phyloP scores from a whole-genome alignment of 768 basidiomycete genomes.

The Pholiota conissans region DNA sequence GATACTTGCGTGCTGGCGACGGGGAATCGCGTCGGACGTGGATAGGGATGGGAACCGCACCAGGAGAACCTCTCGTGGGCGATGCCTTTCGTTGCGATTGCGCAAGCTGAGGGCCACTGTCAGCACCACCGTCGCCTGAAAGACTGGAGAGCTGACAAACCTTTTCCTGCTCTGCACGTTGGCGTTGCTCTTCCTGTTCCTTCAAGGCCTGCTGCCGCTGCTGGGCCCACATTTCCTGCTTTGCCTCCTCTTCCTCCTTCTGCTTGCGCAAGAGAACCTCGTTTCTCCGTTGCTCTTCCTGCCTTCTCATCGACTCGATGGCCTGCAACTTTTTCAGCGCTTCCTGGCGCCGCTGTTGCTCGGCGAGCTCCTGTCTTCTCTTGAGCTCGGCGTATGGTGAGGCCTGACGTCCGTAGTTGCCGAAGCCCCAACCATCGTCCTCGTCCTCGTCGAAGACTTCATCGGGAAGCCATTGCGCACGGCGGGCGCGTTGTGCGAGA shows the following conservation, averaged over 20 bases:
- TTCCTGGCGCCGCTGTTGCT: not conserved
- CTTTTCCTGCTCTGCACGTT: constrained; percentile 16
- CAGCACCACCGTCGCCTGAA: not conserved
- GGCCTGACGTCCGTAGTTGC: constrained; percentile 28
- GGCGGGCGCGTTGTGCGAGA: constrained; percentile 34
- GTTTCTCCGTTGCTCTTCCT: not conserved
- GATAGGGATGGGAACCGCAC: constrained; percentile 8
- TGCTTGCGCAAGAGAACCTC: not conserved
- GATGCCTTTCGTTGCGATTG: not conserved
- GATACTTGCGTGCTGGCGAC: constrained; percentile 4
- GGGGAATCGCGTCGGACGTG: constrained; percentile 8
- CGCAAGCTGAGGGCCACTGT: constrained; percentile 2
- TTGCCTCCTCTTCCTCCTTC: not conserved
- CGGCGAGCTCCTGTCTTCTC: constrained; percentile 13
- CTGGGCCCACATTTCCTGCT: not conserved
- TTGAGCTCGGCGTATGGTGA: constrained; percentile 9
- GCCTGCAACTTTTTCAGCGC: not conserved
- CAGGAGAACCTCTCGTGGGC: not conserved
- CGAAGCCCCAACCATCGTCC: constrained; percentile 28
- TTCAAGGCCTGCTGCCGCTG: constrained; percentile 8
- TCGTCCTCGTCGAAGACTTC: constrained; percentile 34
- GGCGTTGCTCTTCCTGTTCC: constrained; percentile 8
- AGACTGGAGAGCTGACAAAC: constrained; percentile 12
- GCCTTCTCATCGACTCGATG: not conserved
- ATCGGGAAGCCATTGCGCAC: constrained; percentile 41